Base-by-base conservation (phyloP, 2,329 filamentous ascomycete genomes). In the Claviceps arundinis region DNA sequence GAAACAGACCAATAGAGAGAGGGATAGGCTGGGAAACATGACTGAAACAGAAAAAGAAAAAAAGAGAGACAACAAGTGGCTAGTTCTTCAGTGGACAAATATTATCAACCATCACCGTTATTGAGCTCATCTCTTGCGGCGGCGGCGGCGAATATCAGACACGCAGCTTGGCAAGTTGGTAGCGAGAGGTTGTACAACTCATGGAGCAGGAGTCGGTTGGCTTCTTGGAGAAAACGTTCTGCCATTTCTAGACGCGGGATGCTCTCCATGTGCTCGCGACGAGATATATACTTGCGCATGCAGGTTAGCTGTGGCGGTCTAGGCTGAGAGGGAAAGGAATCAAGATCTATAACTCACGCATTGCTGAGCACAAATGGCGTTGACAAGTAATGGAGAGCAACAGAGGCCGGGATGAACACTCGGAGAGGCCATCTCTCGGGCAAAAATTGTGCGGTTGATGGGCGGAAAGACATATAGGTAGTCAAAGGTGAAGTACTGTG, bases 391-490 rank as follows among this genome's bases (percentile, higher is more conserved):
- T 4, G 42, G 51, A 6, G 51, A 50, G 40, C 51, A 52, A 48
- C 41, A 4, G 47, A 42, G 8, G 51, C 47, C 14, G 51, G 16
- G 13, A 41, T 48, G 8, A 34, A 42, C 17, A 26, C 19, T 40
- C 16, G 41, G 26, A 11, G 41, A 41, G 11, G 14, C 22, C 47
- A 52, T 52, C 9, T 52, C 51, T 30, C 47, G 34, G 19, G 46
- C 1, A 19, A 52, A 52, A 4, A 30, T 17, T 34, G 19, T 9
- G 14, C 47, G 30, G 30, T 44, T 48, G 42, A 52, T 52, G 9
- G 51, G 47, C 8, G 51, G 51, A 38, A 50, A 52, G 30, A 52
- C 51, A n/a, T 52, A 52, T 37, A 52, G 26, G 26, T 52, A 52
- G 16, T 52, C 51, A 19, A 22, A 52, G 34, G 47, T 52, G 37